Percentiles rank a stretch among this genome's conserved stretches.
Evolutionary conservation across 495 filamentous ascomycete genomes (phyloP).

Genomic region (Penicillium flavigenum): DNA sequence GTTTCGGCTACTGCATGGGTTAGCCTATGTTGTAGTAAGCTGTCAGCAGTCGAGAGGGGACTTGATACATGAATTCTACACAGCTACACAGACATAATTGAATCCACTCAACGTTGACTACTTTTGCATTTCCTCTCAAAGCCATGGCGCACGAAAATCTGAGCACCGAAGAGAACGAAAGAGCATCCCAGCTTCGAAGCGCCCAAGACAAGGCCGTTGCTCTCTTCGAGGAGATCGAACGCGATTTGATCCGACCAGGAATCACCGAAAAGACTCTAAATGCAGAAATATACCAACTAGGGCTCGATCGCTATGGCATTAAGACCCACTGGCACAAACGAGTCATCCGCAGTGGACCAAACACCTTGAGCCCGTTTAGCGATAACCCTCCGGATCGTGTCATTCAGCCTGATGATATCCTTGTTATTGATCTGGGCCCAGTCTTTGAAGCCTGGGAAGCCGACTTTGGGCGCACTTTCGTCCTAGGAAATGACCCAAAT

Average conservation of each 20-base stretch:
- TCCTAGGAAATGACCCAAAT: conserved; percentile 46
- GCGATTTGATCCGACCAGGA: conserved; percentile 44
- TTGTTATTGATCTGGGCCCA: conserved; percentile 50
- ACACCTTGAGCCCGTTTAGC: conserved; percentile 45
- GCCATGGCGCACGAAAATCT: neutral
- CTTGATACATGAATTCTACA: neutral
- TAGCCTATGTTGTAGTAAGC: neutral
- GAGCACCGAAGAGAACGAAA: conserved; percentile 24
- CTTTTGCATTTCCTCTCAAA: neutral
- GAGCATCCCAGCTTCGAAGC: conserved; percentile 40
- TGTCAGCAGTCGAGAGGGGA: neutral
- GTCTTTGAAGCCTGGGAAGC: conserved; percentile 55
- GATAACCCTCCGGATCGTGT: conserved; percentile 51
- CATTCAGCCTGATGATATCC: conserved; percentile 48
- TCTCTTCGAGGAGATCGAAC: conserved; percentile 51
- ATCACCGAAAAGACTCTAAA: conserved; percentile 48
- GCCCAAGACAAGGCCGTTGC: conserved; percentile 44
- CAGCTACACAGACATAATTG: neutral
- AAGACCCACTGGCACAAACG: conserved; percentile 54
- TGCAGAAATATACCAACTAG: conserved; percentile 49
- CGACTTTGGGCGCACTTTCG: conserved; percentile 50
- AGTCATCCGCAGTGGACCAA: conserved; percentile 50
- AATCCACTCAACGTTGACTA: neutral
- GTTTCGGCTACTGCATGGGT: conserved; percentile 1
- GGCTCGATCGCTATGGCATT: conserved; percentile 42